Evolutionary conservation across 495 filamentous ascomycete genomes (phyloP).

Genomic region (Staphylotrichum longicolle): DNA sequence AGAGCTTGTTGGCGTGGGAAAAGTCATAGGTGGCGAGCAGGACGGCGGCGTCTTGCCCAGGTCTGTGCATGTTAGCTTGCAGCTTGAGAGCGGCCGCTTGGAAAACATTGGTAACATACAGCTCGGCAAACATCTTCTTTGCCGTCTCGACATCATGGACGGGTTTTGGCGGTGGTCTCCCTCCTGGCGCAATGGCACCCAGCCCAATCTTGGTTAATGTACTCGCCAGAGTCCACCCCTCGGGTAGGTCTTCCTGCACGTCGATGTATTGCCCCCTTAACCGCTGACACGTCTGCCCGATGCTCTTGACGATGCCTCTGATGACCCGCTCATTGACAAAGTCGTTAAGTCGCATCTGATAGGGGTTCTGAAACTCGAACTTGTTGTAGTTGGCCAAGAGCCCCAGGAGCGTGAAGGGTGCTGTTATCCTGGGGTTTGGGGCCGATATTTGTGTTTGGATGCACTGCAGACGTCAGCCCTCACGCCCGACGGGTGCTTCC

Average conservation of each 20-base stretch:
- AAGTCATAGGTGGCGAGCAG: constrained; percentile 91
- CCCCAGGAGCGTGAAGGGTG: constrained; percentile 80
- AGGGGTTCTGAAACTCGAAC: constrained; percentile 97
- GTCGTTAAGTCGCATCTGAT: constrained; percentile 90
- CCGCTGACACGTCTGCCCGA: constrained; percentile 65
- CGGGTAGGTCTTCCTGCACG: constrained; percentile 88
- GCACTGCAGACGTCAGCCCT: constrained; percentile 52
- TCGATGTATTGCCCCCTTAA: constrained; percentile 75
- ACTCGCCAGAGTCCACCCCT: constrained; percentile 80
- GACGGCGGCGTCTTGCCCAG: constrained; percentile 71
- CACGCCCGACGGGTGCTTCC: too few species aligned
- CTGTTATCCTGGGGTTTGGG: constrained; percentile 56
- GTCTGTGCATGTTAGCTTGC: constrained; percentile 53
- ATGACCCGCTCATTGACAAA: constrained; percentile 93
- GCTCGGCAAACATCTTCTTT: constrained; percentile 69
- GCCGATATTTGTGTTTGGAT: constrained; percentile 70
- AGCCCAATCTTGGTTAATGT: constrained; percentile 85
- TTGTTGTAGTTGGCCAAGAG: constrained; percentile 98
- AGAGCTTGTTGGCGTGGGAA: constrained; percentile 89
- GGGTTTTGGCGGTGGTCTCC: constrained; percentile 59
- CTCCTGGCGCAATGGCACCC: constrained; percentile 66
- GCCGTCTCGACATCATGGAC: constrained; percentile 64
- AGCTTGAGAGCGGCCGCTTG: neutral
- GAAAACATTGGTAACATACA: constrained; percentile 37
- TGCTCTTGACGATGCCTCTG: constrained; percentile 70